These are phyloP conservation scores for Monosporascus sp. DNA, from an alignment of 2,329 filamentous ascomycete species.

Conservation along the genomic window DNA sequence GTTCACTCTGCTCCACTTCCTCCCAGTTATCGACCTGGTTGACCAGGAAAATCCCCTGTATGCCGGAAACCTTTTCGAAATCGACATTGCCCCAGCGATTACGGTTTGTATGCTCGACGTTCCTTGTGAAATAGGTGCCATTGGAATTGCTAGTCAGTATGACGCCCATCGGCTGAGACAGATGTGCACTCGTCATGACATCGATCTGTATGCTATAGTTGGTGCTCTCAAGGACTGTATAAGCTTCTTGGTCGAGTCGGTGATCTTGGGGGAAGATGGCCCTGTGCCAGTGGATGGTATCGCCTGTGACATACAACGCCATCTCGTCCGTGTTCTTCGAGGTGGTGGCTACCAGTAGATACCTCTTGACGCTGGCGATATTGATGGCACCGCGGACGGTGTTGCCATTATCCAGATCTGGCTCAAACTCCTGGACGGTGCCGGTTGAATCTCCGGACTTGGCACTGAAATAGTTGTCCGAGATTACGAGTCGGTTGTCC, in stretches of 20 bases:
- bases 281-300: constrained; percentile 82
- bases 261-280: constrained; percentile 83
- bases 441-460: constrained; percentile 35
- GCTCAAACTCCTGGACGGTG: constrained; percentile 61
- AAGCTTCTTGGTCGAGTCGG: constrained; percentile 74
- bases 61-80: constrained; percentile 87
- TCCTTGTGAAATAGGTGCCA: constrained; percentile 90
- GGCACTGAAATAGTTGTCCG: constrained; percentile 73
- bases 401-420: constrained; percentile 66
- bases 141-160: constrained; percentile 97
- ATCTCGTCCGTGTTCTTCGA: constrained; percentile 81
- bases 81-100: constrained; percentile 73
- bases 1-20: constrained; percentile 54
- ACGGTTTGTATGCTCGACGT: constrained; percentile 88
- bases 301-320: constrained; percentile 82
- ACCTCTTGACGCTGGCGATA: constrained; percentile 79
- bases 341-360: constrained; percentile 75
- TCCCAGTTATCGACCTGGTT: constrained; percentile 86
- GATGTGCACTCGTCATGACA: constrained; percentile 65
- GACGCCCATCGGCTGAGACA: constrained; percentile 70
- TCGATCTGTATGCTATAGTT: constrained; percentile 98
- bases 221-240: constrained; percentile 91
- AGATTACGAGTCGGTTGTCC: constrained; percentile 73
- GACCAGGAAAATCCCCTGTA: constrained; percentile 87
- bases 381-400: constrained; percentile 76